These are phyloP conservation scores for Diutina ranongensis DNA, from an alignment of 1,139 yeast genomes.

Conservation along the genomic window DNA sequence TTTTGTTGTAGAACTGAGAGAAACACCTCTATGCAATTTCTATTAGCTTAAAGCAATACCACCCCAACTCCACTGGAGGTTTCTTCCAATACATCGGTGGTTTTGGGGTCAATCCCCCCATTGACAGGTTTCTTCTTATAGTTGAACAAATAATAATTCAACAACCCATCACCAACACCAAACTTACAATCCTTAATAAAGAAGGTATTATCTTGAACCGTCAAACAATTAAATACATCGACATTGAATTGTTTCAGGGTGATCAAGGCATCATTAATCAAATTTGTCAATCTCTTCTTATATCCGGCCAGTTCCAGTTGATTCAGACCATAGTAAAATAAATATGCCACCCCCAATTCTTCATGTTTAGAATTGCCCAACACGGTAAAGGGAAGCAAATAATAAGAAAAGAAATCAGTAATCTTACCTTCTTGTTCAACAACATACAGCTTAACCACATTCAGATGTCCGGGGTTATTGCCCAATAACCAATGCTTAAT, in stretches of 20 bases:
- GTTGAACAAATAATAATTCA: slow-evolving; percentile 86
- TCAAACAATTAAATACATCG: slow-evolving; percentile 89
- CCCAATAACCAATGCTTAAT: slow-evolving; percentile 67
- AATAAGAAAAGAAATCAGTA: slow-evolving; percentile 85
- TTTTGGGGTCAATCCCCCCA: slow-evolving; percentile 59
- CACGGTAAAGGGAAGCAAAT: slow-evolving; percentile 79
- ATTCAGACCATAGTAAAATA: slow-evolving; percentile 82
- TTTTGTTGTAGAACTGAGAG: neutral
- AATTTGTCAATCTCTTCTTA: slow-evolving; percentile 43
- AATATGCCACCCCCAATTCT: slow-evolving; percentile 74
- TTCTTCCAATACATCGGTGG: slow-evolving; percentile 38
- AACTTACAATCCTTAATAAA: slow-evolving; percentile 77
- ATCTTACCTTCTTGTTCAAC: slow-evolving; percentile 60
- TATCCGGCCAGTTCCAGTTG: slow-evolving; percentile 20
- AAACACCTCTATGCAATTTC: too few relatives aligned
- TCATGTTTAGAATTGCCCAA: slow-evolving; percentile 55
- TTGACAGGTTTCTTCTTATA: slow-evolving; percentile 70
- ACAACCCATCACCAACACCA: slow-evolving; percentile 88
- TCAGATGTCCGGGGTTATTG: slow-evolving; percentile 25
- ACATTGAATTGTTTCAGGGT: slow-evolving; percentile 56
- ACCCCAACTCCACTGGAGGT: slow-evolving; percentile 79
- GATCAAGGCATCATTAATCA: slow-evolving; percentile 69
- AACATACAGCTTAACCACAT: slow-evolving; percentile 67
- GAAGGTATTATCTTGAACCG: slow-evolving; percentile 79
- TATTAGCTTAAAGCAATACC: slow-evolving; percentile 47